Evolutionary conservation across 345 rosid species (phyloP), one percentile per base, ranked within the genome.

Genomic region (Hirschfeldia incana): DNA sequence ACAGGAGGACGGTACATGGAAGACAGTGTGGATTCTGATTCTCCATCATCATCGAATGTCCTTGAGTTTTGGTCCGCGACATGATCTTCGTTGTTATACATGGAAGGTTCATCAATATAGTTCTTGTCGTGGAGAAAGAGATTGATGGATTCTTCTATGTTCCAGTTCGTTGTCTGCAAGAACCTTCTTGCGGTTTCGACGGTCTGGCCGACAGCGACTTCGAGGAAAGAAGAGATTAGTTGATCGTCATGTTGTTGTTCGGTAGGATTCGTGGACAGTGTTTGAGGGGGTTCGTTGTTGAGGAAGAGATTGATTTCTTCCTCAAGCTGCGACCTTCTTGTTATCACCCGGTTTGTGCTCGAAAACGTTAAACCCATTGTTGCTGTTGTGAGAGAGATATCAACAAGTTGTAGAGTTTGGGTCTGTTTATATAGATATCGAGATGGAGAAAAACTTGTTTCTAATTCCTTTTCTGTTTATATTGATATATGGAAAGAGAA

Each of bases 1-100:
- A 81, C 76, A 36, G 97, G 97, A 80, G 92, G 92, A 2, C 90
- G 89, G 27, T 91, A 92, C 57, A 91, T 76, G 37, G 98, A 86
- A 76, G 95, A 90, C 36, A 65, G 42, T 0, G 2, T 58, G 11
- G 76, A 58, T 36, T 72, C 29, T 32, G 59, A 36, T n/a, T 15
- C 67, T 15, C 10, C 28, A 32, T 5, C 28, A 32, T 5, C 39
- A 15, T 13, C 26, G 26, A 1, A 62, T 10, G 21, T 28, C 61
- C 27, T 55, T 16, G 26, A 16, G 5, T 12, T 17, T 33, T 4
- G 16, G 16, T 4, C n/a, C 27, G 13, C 11, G 17, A 10, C 21
- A 1, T 39, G 57, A 51, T 16, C 16, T 17, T 29, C 12, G 8
- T 44, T 15, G 8, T 44, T 15, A 63, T 16, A 11, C 34, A 36